phyloP scores from a whole-genome alignment of 331 rosid genomes.

The Acacia pycnantha region DNA sequence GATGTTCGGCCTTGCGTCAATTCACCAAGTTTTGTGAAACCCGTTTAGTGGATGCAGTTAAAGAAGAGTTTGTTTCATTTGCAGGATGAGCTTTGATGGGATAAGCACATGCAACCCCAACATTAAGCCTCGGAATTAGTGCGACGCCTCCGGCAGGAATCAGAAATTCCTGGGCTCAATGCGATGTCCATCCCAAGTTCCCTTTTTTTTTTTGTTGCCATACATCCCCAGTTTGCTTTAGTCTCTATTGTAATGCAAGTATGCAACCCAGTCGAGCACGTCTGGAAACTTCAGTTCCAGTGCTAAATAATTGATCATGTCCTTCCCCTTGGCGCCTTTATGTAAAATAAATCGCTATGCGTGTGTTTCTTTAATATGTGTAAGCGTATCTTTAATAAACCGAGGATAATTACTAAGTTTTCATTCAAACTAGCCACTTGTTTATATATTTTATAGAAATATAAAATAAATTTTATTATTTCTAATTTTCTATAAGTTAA shows the following conservation, averaged over 20 bases:
- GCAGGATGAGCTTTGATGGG: conserved; percentile 85
- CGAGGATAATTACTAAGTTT: too few relatives aligned
- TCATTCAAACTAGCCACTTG: too few relatives aligned
- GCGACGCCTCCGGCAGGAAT: background rate
- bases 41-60: background rate
- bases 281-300: background rate
- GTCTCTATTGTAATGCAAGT: background rate
- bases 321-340: background rate
- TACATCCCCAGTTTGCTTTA: background rate
- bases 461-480: too few relatives aligned
- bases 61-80: conserved; percentile 27
- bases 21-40: background rate
- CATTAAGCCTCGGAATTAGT: background rate
- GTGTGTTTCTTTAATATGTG: too few relatives aligned
- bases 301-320: background rate
- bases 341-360: background rate
- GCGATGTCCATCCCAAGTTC: background rate
- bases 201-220: background rate
- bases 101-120: background rate
- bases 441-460: too few relatives aligned
- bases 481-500: too few relatives aligned
- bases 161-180: background rate
- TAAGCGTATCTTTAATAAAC: too few relatives aligned
- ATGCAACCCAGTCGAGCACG: background rate
- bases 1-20: background rate